A percentile compares a stretch with the other conserved stretches of the same genome.
Conservation (phyloP, 768 basidiomycete genomes). For the Suillus subluteus region DNA sequence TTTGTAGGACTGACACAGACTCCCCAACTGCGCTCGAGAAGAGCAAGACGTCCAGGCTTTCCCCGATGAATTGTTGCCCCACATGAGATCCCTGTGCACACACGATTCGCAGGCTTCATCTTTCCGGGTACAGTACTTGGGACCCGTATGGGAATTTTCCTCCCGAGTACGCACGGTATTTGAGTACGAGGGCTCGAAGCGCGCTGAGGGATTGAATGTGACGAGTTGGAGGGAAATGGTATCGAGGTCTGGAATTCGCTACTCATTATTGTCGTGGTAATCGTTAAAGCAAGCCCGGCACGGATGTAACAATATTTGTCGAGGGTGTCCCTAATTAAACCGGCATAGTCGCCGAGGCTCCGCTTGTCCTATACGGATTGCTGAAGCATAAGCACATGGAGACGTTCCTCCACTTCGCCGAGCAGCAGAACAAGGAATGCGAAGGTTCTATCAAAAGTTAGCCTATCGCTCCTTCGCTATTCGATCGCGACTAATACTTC, state of each 20-base stretch:
- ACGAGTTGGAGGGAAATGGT: constrained; percentile 67
- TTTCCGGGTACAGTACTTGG: constrained; percentile 66
- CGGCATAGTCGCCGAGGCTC: constrained; percentile 28
- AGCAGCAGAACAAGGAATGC: constrained; percentile 95
- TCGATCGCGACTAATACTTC: neutral
- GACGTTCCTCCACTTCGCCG: constrained; percentile 88
- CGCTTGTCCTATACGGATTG: constrained; percentile 67
- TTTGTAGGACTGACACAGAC: constrained; percentile 40
- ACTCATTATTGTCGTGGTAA: neutral
- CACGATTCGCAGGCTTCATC: constrained; percentile 88
- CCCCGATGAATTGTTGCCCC: constrained; percentile 98
- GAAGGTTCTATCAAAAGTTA: constrained; percentile 83
- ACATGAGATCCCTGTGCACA: constrained; percentile 75
- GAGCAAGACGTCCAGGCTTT: constrained; percentile 83
- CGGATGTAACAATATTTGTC: constrained; percentile 75
- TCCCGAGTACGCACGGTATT: constrained; percentile 90
- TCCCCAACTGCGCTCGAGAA: constrained; percentile 67
- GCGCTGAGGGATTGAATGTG: constrained; percentile 70
- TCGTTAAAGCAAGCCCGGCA: constrained; percentile 56
- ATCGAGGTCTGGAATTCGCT: constrained; percentile 54
- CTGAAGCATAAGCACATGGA: constrained; percentile 96
- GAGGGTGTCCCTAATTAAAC: constrained; percentile 69
- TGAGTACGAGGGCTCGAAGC: constrained; percentile 92
- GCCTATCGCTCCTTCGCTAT: neutral
- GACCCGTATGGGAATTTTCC: constrained; percentile 96